Percentiles rank a stretch among this genome's conserved stretches.
Conservation (phyloP, 2,329 filamentous ascomycete genomes). For the Huntiella decipiens region DNA sequence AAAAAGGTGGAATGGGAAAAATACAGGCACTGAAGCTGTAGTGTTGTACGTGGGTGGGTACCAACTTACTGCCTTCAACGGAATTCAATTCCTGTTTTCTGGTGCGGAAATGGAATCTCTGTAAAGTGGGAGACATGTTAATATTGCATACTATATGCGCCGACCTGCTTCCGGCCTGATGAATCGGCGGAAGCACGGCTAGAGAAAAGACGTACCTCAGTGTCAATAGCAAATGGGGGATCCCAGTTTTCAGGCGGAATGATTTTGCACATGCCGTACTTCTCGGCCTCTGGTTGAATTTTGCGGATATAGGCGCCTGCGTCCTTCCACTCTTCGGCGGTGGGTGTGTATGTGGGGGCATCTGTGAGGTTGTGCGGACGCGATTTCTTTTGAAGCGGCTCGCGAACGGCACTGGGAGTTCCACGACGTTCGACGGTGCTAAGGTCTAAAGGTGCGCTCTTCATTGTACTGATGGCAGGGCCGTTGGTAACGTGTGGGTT, state of each 20-base stretch:
- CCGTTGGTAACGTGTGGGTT: conserved; percentile 18
- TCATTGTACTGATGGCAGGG: conserved; percentile 35
- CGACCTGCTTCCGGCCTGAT: not conserved
- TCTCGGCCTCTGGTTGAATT: conserved; percentile 66
- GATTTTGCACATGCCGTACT: conserved; percentile 89
- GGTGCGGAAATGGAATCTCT: conserved; percentile 95
- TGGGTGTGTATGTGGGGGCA: conserved; percentile 78
- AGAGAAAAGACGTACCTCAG: conserved; percentile 43
- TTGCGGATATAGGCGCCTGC: conserved; percentile 87
- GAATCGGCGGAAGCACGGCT: no score
- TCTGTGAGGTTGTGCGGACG: conserved; percentile 74
- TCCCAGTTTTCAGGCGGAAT: conserved; percentile 90
- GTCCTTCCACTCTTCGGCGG: conserved; percentile 84
- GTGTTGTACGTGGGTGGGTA: not conserved
- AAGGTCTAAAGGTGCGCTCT: conserved; percentile 53
- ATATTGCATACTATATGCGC: conserved; percentile 1
- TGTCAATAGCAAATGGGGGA: conserved; percentile 88
- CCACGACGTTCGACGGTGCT: conserved; percentile 82
- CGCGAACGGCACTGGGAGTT: conserved; percentile 56
- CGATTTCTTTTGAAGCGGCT: conserved; percentile 56
- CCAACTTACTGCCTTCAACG: conserved; percentile 75
- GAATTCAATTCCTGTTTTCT: conserved; percentile 93
- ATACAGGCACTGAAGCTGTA: conserved; percentile 1
- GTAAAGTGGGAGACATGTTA: conserved; percentile 12
- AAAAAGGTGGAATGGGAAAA: not conserved